Evolutionary conservation across 2,329 filamentous ascomycete genomes (phyloP).

Genomic region (Aspergillus sp.): DNA sequence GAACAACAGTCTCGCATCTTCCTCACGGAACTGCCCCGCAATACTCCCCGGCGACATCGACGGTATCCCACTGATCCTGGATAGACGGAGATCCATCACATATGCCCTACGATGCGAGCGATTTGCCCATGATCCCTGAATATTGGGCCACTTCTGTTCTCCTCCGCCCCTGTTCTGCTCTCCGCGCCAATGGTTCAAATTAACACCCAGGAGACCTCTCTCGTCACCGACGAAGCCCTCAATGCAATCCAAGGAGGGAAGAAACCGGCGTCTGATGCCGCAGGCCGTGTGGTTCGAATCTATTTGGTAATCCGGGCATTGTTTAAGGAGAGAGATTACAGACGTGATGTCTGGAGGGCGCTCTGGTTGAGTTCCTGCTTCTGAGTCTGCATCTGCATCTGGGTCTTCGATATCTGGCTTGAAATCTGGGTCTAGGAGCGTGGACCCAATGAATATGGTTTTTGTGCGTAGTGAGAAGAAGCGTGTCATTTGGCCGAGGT

Average conservation of each 20-base stretch:
- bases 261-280: slow-evolving; percentile 41
- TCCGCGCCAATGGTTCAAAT: slow-evolving; percentile 15
- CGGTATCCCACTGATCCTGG: slow-evolving; percentile 24
- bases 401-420: slow-evolving; percentile 16
- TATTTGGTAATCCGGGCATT: slow-evolving; percentile 45
- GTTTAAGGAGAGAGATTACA: slow-evolving; percentile 39
- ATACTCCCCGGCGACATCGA: slow-evolving; percentile 14
- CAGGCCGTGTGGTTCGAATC: slow-evolving; percentile 43
- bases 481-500: slow-evolving; percentile 45
- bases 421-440: slow-evolving; percentile 37
- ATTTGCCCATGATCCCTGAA: slow-evolving; percentile 24
- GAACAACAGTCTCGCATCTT: slow-evolving; percentile 35
- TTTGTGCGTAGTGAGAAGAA: slow-evolving; percentile 44
- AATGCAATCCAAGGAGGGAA: slow-evolving; percentile 40
- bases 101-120: slow-evolving; percentile 17
- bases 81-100: slow-evolving; percentile 27
- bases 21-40: slow-evolving; percentile 19
- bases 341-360: slow-evolving; percentile 27
- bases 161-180: not conserved
- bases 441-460: slow-evolving; percentile 44
- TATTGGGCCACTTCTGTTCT: slow-evolving; percentile 12
- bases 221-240: slow-evolving; percentile 36
- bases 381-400: slow-evolving; percentile 6
- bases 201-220: slow-evolving; percentile 32
- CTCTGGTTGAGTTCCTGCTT: slow-evolving; percentile 4